Evolutionary conservation across 768 basidiomycete genomes (phyloP), one percentile per base, ranked within the genome.

Genomic region (Tulasnella sp.): DNA sequence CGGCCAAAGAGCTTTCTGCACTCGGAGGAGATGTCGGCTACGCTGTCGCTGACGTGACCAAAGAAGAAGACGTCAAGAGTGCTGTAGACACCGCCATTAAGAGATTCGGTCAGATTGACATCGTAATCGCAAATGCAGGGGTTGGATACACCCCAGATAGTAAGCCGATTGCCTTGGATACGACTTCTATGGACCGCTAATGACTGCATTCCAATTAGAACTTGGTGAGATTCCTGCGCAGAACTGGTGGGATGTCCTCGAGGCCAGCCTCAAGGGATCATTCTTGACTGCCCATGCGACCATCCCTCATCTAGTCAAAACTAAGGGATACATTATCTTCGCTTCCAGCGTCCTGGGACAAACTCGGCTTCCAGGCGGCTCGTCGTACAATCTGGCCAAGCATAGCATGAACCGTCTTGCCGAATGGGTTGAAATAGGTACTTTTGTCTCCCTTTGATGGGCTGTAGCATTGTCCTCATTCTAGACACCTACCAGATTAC

Each of bases 51-150:
- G 65, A 67, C 46, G 62, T 62, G 24, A 56, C 54, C 2, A 52
- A 62, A 29, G 45, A 45, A 13, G 49, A 55, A 25, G 41, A 53
- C 9, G 59, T 64, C 12, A 58, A 53, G 12, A 58, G 51, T 7
- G 63, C 60, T 2, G 61, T 65, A 10, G 48, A 50, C 6, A 51
- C 42, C 2, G 58, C 61, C 7, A 41, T 59, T 10, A 46, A 50
- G 9, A 57, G 48, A 0, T 66, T 64, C 33, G 65, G 62, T 5
- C 43, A 51, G n/a, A 56, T 66, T 2, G 64, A 67, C 44, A 55
- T 63, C 25, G 51, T 60, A n/a, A 34, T 66, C 13, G 59, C 57
- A 19, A 65, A 62, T 46, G 63, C 65, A 3, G 64, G 62, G 5
- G 32, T 25, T n/a, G n/a, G n/a, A n/a, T n/a, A n/a, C n/a, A n/a